These are phyloP conservation scores for Metschnikowia lochheadii DNA, from an alignment of 805 yeast genomes.

Conservation along the genomic window DNA sequence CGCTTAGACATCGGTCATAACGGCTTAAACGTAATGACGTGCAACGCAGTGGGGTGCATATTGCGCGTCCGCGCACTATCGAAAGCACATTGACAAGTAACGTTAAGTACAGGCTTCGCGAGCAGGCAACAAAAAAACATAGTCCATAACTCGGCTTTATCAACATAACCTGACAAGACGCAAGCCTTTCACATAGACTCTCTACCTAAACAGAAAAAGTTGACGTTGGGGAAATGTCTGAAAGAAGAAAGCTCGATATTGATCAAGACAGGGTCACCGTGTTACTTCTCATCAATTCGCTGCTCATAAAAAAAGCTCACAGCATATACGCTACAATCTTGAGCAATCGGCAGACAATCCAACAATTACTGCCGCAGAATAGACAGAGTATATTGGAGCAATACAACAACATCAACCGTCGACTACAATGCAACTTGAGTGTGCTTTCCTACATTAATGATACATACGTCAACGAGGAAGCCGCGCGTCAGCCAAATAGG, in stretches of 20 bases:
- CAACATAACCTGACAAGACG: conserved; percentile 1
- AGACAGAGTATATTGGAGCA: conserved; percentile 31
- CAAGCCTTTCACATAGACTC: not conserved
- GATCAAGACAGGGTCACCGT: conserved; percentile 42
- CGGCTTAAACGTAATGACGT: not conserved
- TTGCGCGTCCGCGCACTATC: conserved; percentile 2
- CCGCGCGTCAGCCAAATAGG: conserved; percentile 21
- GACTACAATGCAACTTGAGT: conserved; percentile 40
- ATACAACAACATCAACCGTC: conserved; percentile 37
- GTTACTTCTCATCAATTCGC: conserved; percentile 39
- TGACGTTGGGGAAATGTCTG: conserved; percentile 9
- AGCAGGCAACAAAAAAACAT: conserved; percentile 4
- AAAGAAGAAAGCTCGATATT: conserved; percentile 19
- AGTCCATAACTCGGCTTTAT: conserved; percentile 1
- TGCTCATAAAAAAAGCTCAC: conserved; percentile 39
- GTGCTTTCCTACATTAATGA: conserved; percentile 39
- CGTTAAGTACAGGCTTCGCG: conserved; percentile 5
- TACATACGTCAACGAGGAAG: conserved; percentile 31
- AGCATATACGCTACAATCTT: conserved; percentile 32
- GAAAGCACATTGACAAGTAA: not conserved
- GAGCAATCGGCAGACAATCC: conserved; percentile 33
- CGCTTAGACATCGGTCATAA: not conserved
- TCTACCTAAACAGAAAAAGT: not conserved
- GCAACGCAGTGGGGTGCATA: conserved; percentile 3
- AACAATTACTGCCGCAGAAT: conserved; percentile 30